These are phyloP conservation scores for Entomortierella chlamydospora DNA, from an alignment of 192 early-diverging fungal genomes.

Conservation along the genomic window DNA sequence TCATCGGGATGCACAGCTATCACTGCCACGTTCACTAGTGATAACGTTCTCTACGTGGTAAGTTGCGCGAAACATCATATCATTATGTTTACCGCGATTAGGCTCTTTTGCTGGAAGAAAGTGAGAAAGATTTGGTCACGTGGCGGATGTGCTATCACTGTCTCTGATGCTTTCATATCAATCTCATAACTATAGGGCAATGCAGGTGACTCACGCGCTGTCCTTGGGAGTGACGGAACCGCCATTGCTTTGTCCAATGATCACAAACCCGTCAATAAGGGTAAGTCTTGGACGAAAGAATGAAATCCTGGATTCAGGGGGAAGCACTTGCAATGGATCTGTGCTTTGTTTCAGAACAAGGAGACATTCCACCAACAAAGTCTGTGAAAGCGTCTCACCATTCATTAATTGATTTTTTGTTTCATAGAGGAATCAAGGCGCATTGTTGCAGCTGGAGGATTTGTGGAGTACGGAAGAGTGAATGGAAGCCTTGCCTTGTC, in stretches of 20 bases:
- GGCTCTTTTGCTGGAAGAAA: no score
- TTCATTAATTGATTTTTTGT: no score
- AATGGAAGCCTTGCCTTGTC: slow-evolving; percentile 98
- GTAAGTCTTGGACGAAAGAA: slow-evolving; percentile 6
- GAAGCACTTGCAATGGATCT: no score
- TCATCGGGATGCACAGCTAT: slow-evolving; percentile 99
- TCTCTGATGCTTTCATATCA: neutral
- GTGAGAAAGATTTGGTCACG: no score
- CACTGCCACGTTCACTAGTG: slow-evolving; percentile 83
- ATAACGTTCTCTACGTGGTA: slow-evolving; percentile 82
- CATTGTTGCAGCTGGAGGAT: slow-evolving; percentile 93
- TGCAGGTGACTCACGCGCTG: slow-evolving; percentile 95
- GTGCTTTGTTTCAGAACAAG: no score
- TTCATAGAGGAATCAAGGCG: slow-evolving; percentile 77
- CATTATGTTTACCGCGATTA: neutral
- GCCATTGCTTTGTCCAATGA: slow-evolving; percentile 87
- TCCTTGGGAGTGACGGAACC: slow-evolving; percentile 84
- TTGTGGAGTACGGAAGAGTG: slow-evolving; percentile 98
- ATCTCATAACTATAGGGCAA: slow-evolving; percentile 66
- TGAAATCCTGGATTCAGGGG: no score
- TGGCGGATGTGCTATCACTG: neutral
- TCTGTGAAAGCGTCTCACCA: no score
- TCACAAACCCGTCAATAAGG: slow-evolving; percentile 93
- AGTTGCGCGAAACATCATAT: neutral
- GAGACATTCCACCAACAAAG: no score